Evolutionary conservation across 169 alveolate species (phyloP).

Genomic region (Eimeria tenella): DNA sequence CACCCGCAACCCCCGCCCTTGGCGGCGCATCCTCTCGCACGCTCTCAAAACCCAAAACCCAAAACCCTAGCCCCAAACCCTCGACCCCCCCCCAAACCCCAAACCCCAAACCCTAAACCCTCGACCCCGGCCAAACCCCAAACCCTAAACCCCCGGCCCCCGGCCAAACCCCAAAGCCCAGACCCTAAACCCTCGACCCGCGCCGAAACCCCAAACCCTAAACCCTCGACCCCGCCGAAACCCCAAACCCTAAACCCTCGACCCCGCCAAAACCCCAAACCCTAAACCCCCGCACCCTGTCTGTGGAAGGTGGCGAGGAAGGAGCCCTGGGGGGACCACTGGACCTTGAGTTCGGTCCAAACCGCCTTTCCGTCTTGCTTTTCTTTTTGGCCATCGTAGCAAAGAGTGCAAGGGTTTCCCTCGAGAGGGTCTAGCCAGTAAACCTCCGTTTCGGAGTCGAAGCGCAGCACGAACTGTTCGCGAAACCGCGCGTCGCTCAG

Average conservation of each 20-base stretch:
- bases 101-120: background rate
- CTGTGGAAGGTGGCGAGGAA: slow-evolving; percentile 92
- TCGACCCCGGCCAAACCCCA: background rate
- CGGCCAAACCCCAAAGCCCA: background rate
- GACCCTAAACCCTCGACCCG: background rate
- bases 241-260: slow-evolving; percentile 35
- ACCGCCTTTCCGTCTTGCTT: slow-evolving; percentile 90
- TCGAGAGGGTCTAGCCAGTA: slow-evolving; percentile 93
- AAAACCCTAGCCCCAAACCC: too few relatives aligned
- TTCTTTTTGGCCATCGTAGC: slow-evolving; percentile 91
- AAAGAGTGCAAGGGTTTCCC: slow-evolving; percentile 87
- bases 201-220: background rate
- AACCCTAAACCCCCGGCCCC: background rate
- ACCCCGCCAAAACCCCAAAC: background rate
- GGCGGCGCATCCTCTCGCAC: too few relatives aligned
- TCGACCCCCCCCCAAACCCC: too few relatives aligned
- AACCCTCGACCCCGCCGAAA: background rate
- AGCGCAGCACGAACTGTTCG: slow-evolving; percentile 92
- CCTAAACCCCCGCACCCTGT: slow-evolving; percentile 84
- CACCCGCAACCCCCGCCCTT: too few relatives aligned
- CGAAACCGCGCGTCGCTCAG: slow-evolving; percentile 88
- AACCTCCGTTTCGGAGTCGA: slow-evolving; percentile 91
- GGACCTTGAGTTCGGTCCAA: slow-evolving; percentile 93
- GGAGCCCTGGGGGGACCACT: slow-evolving; percentile 95
- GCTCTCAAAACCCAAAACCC: too few relatives aligned